A percentile compares a stretch with the other conserved stretches of the same genome.
phyloP scores from a whole-genome alignment of 192 early-diverging fungal genomes.

The Physocladia obscura region DNA sequence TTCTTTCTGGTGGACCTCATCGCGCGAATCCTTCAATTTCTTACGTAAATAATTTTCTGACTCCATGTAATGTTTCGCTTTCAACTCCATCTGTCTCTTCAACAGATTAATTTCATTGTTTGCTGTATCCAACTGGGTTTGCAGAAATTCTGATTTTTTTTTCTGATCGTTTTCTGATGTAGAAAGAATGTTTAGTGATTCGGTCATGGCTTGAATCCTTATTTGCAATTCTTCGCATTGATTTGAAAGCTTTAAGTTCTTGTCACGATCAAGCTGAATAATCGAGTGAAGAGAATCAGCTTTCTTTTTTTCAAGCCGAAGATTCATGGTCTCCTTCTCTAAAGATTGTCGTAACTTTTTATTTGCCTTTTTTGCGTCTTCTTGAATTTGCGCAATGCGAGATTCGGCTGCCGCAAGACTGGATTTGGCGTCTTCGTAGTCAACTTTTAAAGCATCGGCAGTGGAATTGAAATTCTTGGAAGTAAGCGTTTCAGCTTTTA shows the following conservation, averaged over 20 bases:
- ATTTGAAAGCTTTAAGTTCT: neutral
- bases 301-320: conserved; percentile 9
- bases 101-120: neutral
- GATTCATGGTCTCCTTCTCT: neutral
- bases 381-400: neutral
- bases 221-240: neutral
- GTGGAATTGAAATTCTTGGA: neutral
- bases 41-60: conserved; percentile 8
- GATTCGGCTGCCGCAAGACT: neutral
- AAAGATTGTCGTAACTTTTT: neutral
- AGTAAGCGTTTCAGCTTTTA: too few species aligned
- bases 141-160: neutral
- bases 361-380: neutral
- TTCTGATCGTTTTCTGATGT: neutral
- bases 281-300: conserved; percentile 7
- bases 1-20: neutral
- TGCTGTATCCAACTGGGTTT: neutral
- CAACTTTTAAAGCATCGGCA: too few species aligned
- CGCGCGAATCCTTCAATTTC: neutral
- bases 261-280: neutral
- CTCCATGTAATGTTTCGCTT: neutral
- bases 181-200: neutral
- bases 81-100: neutral
- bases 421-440: neutral
- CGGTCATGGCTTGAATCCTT: neutral